These are phyloP conservation scores for Sphaerostilbella broomeana DNA, from an alignment of 2,329 filamentous ascomycete genomes.

Conservation along the genomic window DNA sequence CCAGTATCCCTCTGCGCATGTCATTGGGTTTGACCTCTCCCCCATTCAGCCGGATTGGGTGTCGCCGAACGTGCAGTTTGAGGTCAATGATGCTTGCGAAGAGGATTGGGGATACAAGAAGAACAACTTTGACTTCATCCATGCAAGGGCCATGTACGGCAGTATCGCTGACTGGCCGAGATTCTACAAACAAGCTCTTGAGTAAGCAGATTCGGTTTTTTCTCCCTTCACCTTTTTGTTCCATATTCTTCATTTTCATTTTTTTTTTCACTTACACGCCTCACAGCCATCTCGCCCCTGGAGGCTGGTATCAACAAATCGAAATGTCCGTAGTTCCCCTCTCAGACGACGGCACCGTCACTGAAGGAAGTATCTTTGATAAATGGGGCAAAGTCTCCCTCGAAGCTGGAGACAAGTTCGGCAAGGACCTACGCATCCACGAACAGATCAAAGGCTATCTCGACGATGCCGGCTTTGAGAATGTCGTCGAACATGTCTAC, in stretches of 20 bases:
- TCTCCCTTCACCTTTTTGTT: background rate
- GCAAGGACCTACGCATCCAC: constrained; percentile 25
- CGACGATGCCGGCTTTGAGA: constrained; percentile 44
- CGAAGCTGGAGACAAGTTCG: constrained; percentile 24
- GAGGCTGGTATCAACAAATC: constrained; percentile 31
- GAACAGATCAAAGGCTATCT: constrained; percentile 15
- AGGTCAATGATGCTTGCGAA: constrained; percentile 35
- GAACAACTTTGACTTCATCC: constrained; percentile 35
- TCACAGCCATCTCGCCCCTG: constrained; percentile 30
- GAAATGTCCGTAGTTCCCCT: constrained; percentile 34
- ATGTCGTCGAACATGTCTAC: constrained; percentile 41
- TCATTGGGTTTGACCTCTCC: background rate
- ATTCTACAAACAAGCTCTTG: constrained; percentile 31
- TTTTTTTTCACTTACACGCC: too few species aligned
- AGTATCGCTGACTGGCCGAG: constrained; percentile 30
- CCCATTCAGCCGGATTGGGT: constrained; percentile 20
- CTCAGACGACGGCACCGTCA: constrained; percentile 37
- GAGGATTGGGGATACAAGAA: constrained; percentile 11
- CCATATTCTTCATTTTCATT: too few species aligned
- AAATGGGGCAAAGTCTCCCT: constrained; percentile 25
- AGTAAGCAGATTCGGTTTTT: constrained; percentile 14
- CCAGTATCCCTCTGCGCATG: background rate
- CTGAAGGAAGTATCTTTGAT: constrained; percentile 21
- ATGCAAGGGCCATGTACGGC: constrained; percentile 32
- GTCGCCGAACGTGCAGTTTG: constrained; percentile 44